phyloP scores from a whole-genome alignment of 23 red algal species.

The Gracilaria gracilis region DNA sequence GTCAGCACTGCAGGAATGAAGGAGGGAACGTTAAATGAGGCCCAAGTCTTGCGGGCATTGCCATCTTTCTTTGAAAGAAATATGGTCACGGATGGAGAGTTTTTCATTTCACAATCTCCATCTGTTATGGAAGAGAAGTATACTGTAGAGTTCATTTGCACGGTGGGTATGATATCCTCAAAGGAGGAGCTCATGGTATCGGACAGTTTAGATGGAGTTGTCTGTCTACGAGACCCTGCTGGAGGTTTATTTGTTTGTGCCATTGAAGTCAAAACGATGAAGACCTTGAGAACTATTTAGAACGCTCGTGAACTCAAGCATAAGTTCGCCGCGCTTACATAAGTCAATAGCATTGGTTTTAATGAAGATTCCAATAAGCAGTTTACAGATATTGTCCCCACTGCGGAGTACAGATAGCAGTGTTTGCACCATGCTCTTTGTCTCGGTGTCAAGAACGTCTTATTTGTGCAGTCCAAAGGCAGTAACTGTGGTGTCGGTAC shows the following conservation, averaged over 20 bases:
- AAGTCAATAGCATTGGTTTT: background rate
- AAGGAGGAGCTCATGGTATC: background rate
- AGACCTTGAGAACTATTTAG: constrained; percentile 29
- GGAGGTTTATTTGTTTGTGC: background rate
- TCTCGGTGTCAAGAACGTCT: background rate
- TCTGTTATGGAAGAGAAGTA: background rate
- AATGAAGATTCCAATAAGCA: background rate
- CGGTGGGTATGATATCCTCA: constrained; percentile 1
- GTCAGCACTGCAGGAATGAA: constrained; percentile 24
- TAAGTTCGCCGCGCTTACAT: background rate
- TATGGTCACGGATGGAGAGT: background rate
- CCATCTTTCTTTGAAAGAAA: constrained; percentile 17
- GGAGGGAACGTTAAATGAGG: constrained; percentile 8
- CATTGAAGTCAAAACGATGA: constrained; percentile 55
- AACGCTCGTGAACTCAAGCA: background rate
- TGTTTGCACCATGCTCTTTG: constrained; percentile 44
- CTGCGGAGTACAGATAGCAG: constrained; percentile 31
- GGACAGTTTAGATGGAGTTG: constrained; percentile 27
- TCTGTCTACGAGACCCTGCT: background rate
- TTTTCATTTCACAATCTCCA: background rate
- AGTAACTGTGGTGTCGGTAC: constrained; percentile 7
- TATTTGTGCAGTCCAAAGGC: constrained; percentile 42
- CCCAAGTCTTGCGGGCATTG: background rate
- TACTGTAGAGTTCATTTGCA: background rate
- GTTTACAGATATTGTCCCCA: constrained; percentile 5